Evolutionary conservation across 2,329 filamentous ascomycete genomes (phyloP), one percentile per base, ranked within the genome.

Genomic region (Aspergillus intermedius): DNA sequence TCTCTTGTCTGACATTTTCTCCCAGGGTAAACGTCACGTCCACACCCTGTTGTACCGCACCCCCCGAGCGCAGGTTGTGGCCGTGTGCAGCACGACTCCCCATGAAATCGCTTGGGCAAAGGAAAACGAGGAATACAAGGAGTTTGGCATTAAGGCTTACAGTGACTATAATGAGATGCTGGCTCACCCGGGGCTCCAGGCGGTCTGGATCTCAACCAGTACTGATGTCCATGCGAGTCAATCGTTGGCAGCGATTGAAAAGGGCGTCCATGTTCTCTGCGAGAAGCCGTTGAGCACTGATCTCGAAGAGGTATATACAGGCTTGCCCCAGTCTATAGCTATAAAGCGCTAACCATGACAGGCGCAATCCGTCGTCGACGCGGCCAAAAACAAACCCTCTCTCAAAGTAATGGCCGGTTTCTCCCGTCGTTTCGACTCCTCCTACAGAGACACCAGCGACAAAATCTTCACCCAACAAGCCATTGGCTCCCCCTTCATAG

Each of bases 341-440:
- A 19, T 19, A 22, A 22, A 21, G 1, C 3, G 1, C 8, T 41
- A 19, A 41, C 39, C 3, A 5, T 7, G 12, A 41, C 53, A 81
- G 77, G 77, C 76, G 41, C 74, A 80, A 64, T 67, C 71, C 21
- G 79, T 83, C 25, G 70, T 82, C 51, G 71, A 76, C 45, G 75
- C 75, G 4, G 76, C 78, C 25, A 65, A 68, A 45, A 68, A 67
- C 19, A 49, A 75, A 45, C 78, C 79, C 2, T 58, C 79, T 35
- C 69, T 79, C 21, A 82, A 82, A 63, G 77, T 83, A 50, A 75
- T 83, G 72, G 80, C 77, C 55, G 78, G 77, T 10, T 81, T 81
- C 70, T 79, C 77, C 5, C 74, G 78, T 34, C 75, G 78, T 44
- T 84, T 84, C 68, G 81, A 84, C 55, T 66, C 73, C 43, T 80